Conservation (phyloP, 768 basidiomycete genomes). For the Galerina sulciceps region DNA sequence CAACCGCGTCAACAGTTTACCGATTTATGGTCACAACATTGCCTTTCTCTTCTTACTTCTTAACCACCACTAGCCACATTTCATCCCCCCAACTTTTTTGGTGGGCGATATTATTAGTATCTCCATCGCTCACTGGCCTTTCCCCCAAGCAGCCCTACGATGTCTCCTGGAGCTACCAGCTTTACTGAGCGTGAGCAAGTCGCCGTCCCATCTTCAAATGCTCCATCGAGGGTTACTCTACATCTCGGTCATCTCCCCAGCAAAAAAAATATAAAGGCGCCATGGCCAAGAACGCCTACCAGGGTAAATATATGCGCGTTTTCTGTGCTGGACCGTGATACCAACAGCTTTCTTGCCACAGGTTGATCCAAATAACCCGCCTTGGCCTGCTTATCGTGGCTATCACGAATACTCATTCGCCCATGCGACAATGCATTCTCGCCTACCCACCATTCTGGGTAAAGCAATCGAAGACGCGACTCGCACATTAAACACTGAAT, state of each 20-base stretch:
- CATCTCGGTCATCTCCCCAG: constrained; percentile 76
- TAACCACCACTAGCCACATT: too few species aligned
- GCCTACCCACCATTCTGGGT: constrained; percentile 92
- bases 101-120: too few species aligned
- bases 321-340: background rate
- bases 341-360: constrained; percentile 23
- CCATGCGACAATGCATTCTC: constrained; percentile 95
- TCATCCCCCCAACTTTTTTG: too few species aligned
- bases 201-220: constrained; percentile 26
- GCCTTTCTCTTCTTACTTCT: too few species aligned
- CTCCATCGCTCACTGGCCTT: too few species aligned
- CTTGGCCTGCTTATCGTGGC: constrained; percentile 81
- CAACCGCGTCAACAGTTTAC: too few species aligned
- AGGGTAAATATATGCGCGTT: constrained; percentile 44
- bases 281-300: constrained; percentile 78
- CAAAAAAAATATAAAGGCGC: constrained; percentile 72
- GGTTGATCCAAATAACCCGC: constrained; percentile 86
- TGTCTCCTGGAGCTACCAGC: constrained; percentile 10
- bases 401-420: constrained; percentile 85
- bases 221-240: constrained; percentile 67
- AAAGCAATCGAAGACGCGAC: constrained; percentile 94
- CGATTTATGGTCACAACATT: too few species aligned
- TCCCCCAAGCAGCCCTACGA: background rate
- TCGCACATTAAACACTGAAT: constrained; percentile 86
- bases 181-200: background rate